phyloP scores from a whole-genome alignment of 73 alveolate genomes.

The Urostyla sp. region DNA sequence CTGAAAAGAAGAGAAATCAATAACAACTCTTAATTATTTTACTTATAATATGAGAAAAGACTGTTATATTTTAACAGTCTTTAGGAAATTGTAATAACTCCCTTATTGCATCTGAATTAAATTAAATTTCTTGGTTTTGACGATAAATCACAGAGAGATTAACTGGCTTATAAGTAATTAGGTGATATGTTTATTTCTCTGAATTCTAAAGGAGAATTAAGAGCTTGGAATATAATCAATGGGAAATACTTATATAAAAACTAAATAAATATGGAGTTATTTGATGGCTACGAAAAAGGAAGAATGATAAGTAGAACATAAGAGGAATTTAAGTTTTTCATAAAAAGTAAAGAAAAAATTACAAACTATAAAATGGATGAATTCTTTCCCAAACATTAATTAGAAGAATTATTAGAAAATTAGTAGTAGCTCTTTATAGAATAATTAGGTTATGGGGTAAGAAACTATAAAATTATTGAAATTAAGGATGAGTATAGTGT shows the following conservation, averaged over 20 bases:
- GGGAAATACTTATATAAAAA: neutral
- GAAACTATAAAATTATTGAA: neutral
- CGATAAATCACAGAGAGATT: neutral
- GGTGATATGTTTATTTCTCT: neutral
- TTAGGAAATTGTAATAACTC: neutral
- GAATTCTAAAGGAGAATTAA: neutral
- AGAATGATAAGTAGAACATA: neutral
- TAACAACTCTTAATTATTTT: neutral
- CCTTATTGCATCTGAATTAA: neutral
- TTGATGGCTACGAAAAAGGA: neutral
- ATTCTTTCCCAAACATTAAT: neutral
- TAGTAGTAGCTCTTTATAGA: neutral
- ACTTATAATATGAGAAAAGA: neutral
- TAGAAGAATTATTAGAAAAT: neutral
- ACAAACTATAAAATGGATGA: neutral
- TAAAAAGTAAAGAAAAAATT: neutral
- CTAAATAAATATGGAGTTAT: neutral
- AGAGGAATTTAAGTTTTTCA: neutral
- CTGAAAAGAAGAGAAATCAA: neutral
- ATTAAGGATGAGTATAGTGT: neutral
- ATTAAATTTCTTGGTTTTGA: neutral
- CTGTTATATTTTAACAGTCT: neutral
- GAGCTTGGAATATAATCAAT: neutral
- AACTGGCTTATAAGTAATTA: neutral
- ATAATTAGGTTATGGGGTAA: neutral